phyloP scores from a whole-genome alignment of 2,329 filamentous ascomycete species.

The Penicillium verrucosum region DNA sequence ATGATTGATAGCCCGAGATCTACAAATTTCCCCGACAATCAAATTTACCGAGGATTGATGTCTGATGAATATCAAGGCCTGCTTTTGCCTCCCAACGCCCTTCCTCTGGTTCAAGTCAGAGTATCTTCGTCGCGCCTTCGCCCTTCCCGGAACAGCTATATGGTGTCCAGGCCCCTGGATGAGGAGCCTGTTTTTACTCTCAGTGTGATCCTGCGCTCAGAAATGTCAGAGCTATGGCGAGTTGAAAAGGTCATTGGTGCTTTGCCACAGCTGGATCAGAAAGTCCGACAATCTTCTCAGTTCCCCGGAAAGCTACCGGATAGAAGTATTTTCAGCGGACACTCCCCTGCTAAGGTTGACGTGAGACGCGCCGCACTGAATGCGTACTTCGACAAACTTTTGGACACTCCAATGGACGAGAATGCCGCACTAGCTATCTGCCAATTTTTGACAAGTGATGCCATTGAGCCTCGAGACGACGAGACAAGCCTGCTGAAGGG shows the following conservation, averaged over 20 bases:
- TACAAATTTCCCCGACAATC: conserved; percentile 32
- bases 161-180: conserved; percentile 75
- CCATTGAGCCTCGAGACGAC: conserved; percentile 54
- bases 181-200: conserved; percentile 94
- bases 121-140: conserved; percentile 94
- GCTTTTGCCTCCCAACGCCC: conserved; percentile 79
- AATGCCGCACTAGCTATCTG: conserved; percentile 76
- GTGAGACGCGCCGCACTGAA: conserved; percentile 77
- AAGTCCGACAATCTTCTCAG: conserved; percentile 68
- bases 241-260: conserved; percentile 88
- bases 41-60: conserved; percentile 72
- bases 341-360: conserved; percentile 91
- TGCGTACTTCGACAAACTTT: conserved; percentile 76
- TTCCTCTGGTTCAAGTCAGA: conserved; percentile 79
- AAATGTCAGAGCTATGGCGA: conserved; percentile 72
- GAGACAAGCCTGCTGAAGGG: conserved; percentile 50
- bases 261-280: conserved; percentile 75
- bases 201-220: conserved; percentile 72
- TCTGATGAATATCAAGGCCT: conserved; percentile 85
- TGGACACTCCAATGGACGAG: conserved; percentile 79
- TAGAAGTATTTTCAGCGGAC: conserved; percentile 79
- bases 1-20: conserved; percentile 35
- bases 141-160: conserved; percentile 79
- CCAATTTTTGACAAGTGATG: conserved; percentile 73
- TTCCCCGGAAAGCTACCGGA: conserved; percentile 80